Evolutionary conservation across 2,329 filamentous ascomycete species (phyloP), one percentile per base, ranked within the genome.

Genomic region (Aspergillus sp.): DNA sequence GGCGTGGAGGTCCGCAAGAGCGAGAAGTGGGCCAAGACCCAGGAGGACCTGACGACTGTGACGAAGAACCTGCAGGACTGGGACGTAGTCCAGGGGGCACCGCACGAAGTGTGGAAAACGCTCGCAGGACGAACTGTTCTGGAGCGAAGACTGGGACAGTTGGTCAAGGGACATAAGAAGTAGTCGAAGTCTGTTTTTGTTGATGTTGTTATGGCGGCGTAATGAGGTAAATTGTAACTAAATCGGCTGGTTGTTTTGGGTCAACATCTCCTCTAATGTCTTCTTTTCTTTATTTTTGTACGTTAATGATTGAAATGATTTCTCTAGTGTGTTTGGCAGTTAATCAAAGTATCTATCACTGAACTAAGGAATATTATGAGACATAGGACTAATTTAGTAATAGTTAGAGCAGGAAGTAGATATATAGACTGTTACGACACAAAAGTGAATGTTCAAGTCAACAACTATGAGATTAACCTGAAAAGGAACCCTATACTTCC

Each of bases 11-110:
- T 92, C 56, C 83, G 85, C 58, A 81, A 77, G 52, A 88, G 90
- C 72, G 78, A 81, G 51, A 82, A 85, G 57, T 99, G 95, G 95
- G 88, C 90, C 73, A 80, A 84, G 64, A 92, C 92, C 74, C 95
- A 99, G 80, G 83, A 90, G 67, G 93, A 96, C 69, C 77, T 97
- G 62, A 92, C 88, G 7, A 86, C 84, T 60, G 80, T 98, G 65
- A 97, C 94, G 0, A 83, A 88, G 55, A 92, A 92, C 52, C 78
- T 98, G 54, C 75, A 90, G 58, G 81, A 84, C 45, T 99, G 94
- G 93, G 92, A 96, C 74, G 85, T 96, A 55, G 91, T 97, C 11
- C 86, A 90, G 58, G 85, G 88, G 63, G 92, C 93, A 3, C 90
- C 92, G 5, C 91, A 96, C 73, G 85, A 93, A 72, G 89, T 98